Evolutionary conservation across 306 rosid species (phyloP), one percentile per base, ranked within the genome.

Genomic region (Begonia loranthoides): DNA sequence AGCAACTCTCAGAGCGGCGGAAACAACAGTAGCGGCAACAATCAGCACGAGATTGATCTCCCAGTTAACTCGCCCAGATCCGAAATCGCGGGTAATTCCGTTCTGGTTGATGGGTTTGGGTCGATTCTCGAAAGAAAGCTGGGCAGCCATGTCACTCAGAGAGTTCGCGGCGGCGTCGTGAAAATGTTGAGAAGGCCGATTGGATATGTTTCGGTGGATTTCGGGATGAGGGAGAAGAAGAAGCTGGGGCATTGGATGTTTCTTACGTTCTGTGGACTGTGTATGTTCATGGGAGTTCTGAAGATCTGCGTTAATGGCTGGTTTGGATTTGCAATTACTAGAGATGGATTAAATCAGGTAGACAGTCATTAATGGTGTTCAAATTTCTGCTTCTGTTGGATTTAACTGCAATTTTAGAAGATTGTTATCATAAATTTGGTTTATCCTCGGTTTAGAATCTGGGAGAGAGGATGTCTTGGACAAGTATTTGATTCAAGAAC

Each of bases 291-390:
- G 24, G 99, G 92, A 41, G 73, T 86, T 41, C 45, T 90, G 24
- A 90, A 86, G 79, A 90, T 90, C n/a, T 86, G 94, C 57, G 82
- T 89, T 10, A 78, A 82, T 70, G 95, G 99, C 1, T 90, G 99
- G 99, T 76, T 90, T 69, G 95, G 99, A 90, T 90, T 87, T 62
- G 79, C 87, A 51, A 72, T 90, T 14, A 88, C 86, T 46, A 64
- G 58, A 70, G 73, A 82, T 17, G 69, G 70, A 65, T 72, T 72
- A 17, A 64, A 63, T 62, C 69, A 69, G 94, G 99, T 90, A 45
- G 45, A 68, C 41, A 40, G 41, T 49, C 47, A 4, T 22, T 40
- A 15, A 22, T 54, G 19, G 15, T 10, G 13, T 10, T 44, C 14
- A 15, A 22, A 58, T 45, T 13, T 28, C 8, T 12, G 28, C 22